Percentiles rank a stretch among this genome's conserved stretches.
These are phyloP conservation scores for Stagonosporopsis vannaccii DNA, from an alignment of 2,329 filamentous ascomycete genomes.

Conservation along the genomic window DNA sequence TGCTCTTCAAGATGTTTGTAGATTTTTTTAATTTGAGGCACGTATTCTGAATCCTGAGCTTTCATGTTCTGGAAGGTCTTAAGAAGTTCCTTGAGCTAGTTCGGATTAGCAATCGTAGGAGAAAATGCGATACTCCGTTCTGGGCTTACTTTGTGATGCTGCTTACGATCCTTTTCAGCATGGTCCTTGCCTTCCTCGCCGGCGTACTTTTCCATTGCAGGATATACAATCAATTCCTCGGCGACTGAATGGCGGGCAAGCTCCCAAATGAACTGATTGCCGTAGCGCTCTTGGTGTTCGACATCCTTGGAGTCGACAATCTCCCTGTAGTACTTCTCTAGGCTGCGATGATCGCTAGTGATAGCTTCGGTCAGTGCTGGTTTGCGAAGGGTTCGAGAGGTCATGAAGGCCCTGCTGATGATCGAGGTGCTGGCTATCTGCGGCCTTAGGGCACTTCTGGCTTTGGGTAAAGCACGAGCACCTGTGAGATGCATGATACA, in stretches of 20 bases:
- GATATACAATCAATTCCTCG: slow-evolving; percentile 57
- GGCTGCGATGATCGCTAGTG: slow-evolving; percentile 51
- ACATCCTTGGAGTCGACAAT: slow-evolving; percentile 49
- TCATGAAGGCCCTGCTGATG: slow-evolving; percentile 7
- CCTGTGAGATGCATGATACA: slow-evolving; percentile 17
- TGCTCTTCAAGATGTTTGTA: slow-evolving; percentile 33
- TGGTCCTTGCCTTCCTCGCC: slow-evolving; percentile 39
- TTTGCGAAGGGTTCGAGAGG: neutral
- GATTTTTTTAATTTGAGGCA: slow-evolving; percentile 35
- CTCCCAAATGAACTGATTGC: slow-evolving; percentile 63
- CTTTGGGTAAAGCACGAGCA: slow-evolving; percentile 9
- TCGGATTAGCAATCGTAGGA: neutral
- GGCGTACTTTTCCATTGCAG: slow-evolving; percentile 48
- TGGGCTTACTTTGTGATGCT: slow-evolving; percentile 42
- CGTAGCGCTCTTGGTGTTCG: slow-evolving; percentile 55
- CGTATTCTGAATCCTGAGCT: slow-evolving; percentile 28
- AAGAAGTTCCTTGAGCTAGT: slow-evolving; percentile 41
- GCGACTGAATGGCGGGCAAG: slow-evolving; percentile 60
- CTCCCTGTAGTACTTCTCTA: slow-evolving; percentile 54
- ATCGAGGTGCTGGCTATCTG: neutral
- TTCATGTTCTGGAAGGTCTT: slow-evolving; percentile 43
- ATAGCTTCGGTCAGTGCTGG: slow-evolving; percentile 49
- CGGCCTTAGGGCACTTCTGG: slow-evolving; percentile 11
- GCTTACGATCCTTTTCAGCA: slow-evolving; percentile 42
- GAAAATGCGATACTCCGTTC: too few relatives aligned